A percentile compares a stretch with the other conserved stretches of the same genome.
These are phyloP conservation scores for Eucalyptus cladocalyx DNA, from an alignment of 345 rosid genomes.

Conservation along the genomic window DNA sequence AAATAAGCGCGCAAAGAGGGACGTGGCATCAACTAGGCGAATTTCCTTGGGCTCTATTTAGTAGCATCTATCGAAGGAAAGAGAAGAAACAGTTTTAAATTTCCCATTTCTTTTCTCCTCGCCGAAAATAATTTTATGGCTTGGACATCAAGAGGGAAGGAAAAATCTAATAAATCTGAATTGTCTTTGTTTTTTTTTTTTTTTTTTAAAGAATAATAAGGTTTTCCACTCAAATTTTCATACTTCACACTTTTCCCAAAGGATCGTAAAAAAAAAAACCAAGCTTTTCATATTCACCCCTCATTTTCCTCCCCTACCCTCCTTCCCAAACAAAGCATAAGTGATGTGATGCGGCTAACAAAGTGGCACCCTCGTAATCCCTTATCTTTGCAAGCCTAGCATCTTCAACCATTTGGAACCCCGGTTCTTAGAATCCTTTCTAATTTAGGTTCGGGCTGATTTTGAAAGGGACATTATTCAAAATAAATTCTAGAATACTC, in stretches of 20 bases:
- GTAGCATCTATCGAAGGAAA: not conserved
- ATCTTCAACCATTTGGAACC: not conserved
- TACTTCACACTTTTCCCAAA: not conserved
- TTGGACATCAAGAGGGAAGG: not conserved
- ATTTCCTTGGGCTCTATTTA: not conserved
- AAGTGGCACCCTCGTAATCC: not conserved
- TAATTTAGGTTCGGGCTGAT: not conserved
- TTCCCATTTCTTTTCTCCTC: not conserved
- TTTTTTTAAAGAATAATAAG: not conserved
- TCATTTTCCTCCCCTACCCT: not conserved
- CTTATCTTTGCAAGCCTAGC: no score
- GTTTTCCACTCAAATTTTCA: not conserved
- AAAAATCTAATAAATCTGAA: not conserved
- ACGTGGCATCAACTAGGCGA: not conserved
- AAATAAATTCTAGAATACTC: no score
- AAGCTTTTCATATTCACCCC: not conserved
- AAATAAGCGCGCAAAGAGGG: not conserved
- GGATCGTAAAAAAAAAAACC: not conserved
- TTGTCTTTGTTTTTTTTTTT: not conserved
- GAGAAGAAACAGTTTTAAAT: not conserved
- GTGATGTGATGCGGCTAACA: not conserved
- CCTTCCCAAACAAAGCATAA: not conserved
- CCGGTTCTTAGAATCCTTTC: not conserved
- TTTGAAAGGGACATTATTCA: no score
- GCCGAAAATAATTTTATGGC: not conserved